Base-by-base conservation (phyloP, 768 basidiomycete genomes). In the Albatrellus ellisii region DNA sequence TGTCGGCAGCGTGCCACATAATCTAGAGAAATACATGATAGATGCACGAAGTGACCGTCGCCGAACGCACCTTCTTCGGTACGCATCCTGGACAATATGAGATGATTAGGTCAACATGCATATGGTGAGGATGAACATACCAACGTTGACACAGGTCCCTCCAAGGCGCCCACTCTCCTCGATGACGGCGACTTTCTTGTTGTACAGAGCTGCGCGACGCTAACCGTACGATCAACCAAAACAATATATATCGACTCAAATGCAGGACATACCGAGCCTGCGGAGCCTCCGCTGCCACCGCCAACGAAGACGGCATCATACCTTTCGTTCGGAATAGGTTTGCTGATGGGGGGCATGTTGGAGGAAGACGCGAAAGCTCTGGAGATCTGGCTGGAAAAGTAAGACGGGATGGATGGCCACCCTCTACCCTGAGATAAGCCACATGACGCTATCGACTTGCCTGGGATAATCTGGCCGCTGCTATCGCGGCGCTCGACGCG, bases 141-240 rank as follows among this genome's bases (percentile, higher is more conserved):
- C 94, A 46, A 99, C 94, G 60, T 97, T 97, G 46, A 99, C 95
- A 57, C 95, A 99, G 27, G 94, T 97, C 39, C 94, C 95, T 26
- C 95, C 95, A 2, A 92, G 70, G 29, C 71, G 56, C 8, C 75
- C 71, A 4, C 76, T 73, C 34, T 64, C 68, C 57, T 99, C 95
- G 12, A 97, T 74, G 21, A 97, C 63, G 10, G 91, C 94, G 40
- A 89, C 88, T 60, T 91, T 94, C 59, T 84, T 87, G 29, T 92
- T 92, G 59, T 97, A 91, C 14, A 70, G 69, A 14, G 87, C 87
- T 11, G 94, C 95, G 43, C 95, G 78, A 46, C 95, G 75, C 90
- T 95, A 52, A 24, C 2, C n/a, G 20, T 26, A 42, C 34, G 27
- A 39, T 51, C 14, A 41, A 33, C 27, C 18, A 28, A n/a, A 3